Conservation (phyloP, 2,329 filamentous ascomycete genomes). For the Alternaria sp. region DNA sequence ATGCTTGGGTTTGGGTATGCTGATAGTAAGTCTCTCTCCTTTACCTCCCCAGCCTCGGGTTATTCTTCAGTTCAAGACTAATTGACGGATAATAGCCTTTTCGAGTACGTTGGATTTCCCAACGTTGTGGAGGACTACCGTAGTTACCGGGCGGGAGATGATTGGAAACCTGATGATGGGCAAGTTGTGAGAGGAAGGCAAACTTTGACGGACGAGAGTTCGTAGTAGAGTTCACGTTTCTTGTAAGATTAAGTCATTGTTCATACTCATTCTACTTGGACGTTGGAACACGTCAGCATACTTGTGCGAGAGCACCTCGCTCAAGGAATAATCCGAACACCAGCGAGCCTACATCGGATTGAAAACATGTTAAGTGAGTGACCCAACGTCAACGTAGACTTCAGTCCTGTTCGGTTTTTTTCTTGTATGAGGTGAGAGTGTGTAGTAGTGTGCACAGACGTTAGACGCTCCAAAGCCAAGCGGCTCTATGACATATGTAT, state of each 20-base stretch:
- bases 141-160: constrained; percentile 79
- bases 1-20: constrained; percentile 92
- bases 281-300: not conserved
- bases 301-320: no score
- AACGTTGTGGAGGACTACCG: constrained; percentile 82
- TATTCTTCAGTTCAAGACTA: not conserved
- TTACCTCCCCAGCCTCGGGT: not conserved
- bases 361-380: not conserved
- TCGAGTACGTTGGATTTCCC: constrained; percentile 82
- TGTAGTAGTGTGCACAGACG: not conserved
- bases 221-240: not conserved
- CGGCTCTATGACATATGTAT: not conserved
- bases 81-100: constrained; percentile 53
- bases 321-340: no score
- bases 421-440: not conserved
- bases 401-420: rapidly evolving
- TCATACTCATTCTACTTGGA: not conserved
- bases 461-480: not conserved
- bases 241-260: not conserved
- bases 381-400: not conserved
- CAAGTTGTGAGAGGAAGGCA: constrained; percentile 19
- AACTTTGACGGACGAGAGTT: not conserved
- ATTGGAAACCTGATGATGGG: constrained; percentile 65
- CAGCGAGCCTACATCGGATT: rapidly evolving
- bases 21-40: constrained; percentile 59